Conservation (phyloP, 768 basidiomycete genomes). For the Agrocybe chaxingu region DNA sequence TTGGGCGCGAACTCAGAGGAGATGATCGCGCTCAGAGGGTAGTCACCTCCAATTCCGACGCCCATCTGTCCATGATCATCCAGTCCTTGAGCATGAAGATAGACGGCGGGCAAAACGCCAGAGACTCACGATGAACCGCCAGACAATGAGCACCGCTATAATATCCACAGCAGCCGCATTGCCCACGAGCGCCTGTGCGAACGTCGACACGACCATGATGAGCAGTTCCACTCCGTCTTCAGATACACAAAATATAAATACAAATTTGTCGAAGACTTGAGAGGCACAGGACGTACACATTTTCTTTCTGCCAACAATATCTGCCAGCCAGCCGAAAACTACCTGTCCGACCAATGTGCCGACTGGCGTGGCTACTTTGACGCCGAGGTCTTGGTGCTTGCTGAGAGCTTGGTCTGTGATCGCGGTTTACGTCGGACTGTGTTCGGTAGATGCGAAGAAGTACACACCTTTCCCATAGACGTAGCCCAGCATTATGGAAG, state of each 20-base stretch:
- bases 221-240: conserved; percentile 71
- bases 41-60: conserved; percentile 86
- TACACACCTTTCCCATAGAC: conserved; percentile 54
- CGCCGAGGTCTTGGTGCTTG: conserved; percentile 66
- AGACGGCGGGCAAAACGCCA: background rate
- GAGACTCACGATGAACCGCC: conserved; percentile 66
- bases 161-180: conserved; percentile 63
- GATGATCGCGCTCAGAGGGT: conserved; percentile 82
- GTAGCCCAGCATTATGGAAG: conserved; percentile 77
- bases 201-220: conserved; percentile 78
- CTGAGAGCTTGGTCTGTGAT: conserved; percentile 34
- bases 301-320: conserved; percentile 70
- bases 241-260: background rate
- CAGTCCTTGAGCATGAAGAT: background rate
- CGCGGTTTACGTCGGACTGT: conserved; percentile 1
- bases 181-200: conserved; percentile 77
- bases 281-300: conserved; percentile 55
- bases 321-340: conserved; percentile 55
- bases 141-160: conserved; percentile 74
- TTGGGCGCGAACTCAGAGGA: conserved; percentile 86
- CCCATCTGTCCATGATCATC: conserved; percentile 46
- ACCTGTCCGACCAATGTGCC: conserved; percentile 51
- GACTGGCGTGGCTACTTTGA: conserved; percentile 76
- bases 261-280: background rate
- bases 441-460: background rate